A percentile compares a stretch with the other conserved stretches of the same genome.
These are phyloP conservation scores for Turritis glabra DNA, from an alignment of 345 rosid genomes.

Conservation along the genomic window DNA sequence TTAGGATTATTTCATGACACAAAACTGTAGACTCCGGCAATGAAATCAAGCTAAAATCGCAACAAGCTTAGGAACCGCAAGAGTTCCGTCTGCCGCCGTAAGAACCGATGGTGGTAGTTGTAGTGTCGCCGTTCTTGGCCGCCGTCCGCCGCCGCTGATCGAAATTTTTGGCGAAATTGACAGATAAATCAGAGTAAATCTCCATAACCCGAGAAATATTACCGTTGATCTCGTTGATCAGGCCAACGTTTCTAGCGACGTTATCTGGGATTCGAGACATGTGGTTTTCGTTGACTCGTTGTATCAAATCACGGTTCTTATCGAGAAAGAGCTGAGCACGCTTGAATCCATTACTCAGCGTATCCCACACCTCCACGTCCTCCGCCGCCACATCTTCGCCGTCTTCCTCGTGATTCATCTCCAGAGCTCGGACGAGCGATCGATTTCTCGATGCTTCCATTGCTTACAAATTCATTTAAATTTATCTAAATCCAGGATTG, in stretches of 20 bases:
- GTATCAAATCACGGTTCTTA: slow-evolving; percentile 59
- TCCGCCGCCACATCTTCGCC: slow-evolving; percentile 32
- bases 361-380: slow-evolving; percentile 51
- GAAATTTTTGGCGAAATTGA: slow-evolving; percentile 41
- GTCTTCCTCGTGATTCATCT: slow-evolving; percentile 8
- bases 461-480: neutral
- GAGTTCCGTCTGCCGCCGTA: slow-evolving; percentile 25
- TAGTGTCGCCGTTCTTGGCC: slow-evolving; percentile 15
- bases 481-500: neutral
- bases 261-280: slow-evolving; percentile 54
- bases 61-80: slow-evolving; percentile 19
- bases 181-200: slow-evolving; percentile 59
- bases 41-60: neutral
- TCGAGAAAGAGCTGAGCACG: slow-evolving; percentile 63
- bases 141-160: slow-evolving; percentile 29
- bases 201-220: slow-evolving; percentile 59
- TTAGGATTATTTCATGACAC: no score
- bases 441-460: slow-evolving; percentile 27
- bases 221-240: slow-evolving; percentile 66
- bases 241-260: slow-evolving; percentile 59
- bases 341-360: slow-evolving; percentile 45
- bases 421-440: slow-evolving; percentile 24
- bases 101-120: slow-evolving; percentile 19
- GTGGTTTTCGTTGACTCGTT: slow-evolving; percentile 73
- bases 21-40: no score